Evolutionary conservation across 345 rosid species (phyloP).

Genomic region (Toxicodendron radicans): DNA sequence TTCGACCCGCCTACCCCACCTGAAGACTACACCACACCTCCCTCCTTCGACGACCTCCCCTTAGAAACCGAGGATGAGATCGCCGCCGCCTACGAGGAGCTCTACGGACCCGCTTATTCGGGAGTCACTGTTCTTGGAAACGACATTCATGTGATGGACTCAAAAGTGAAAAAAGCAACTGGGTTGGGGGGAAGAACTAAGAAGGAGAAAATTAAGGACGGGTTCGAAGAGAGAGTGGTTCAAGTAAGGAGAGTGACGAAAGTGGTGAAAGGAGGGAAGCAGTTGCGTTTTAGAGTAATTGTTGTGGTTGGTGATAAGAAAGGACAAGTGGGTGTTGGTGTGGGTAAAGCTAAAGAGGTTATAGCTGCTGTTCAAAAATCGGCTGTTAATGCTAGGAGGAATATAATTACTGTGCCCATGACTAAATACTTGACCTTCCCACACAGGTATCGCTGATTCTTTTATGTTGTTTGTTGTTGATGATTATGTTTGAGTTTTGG

Average conservation of each 20-base stretch:
- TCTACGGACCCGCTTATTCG: constrained; percentile 78
- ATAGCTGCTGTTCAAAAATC: constrained; percentile 80
- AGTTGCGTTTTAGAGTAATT: constrained; percentile 71
- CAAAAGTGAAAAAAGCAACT: constrained; percentile 48
- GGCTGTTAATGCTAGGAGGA: constrained; percentile 72
- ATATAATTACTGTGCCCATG: constrained; percentile 74
- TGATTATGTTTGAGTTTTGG: constrained; percentile 4
- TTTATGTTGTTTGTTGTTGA: background rate
- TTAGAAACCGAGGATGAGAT: constrained; percentile 70
- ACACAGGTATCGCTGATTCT: constrained; percentile 49
- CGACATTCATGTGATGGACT: constrained; percentile 65
- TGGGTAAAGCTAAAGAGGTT: constrained; percentile 85
- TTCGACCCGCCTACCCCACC: constrained; percentile 71
- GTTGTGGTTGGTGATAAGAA: constrained; percentile 87
- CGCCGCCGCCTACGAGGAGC: constrained; percentile 71
- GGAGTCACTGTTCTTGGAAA: constrained; percentile 63
- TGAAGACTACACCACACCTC: constrained; percentile 53
- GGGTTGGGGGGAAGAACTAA: constrained; percentile 50
- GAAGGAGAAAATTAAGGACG: constrained; percentile 67
- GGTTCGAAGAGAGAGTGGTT: constrained; percentile 86
- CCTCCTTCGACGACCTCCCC: constrained; percentile 72
- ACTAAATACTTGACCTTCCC: constrained; percentile 91
- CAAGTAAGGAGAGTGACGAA: constrained; percentile 82
- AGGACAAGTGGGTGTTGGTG: constrained; percentile 85
- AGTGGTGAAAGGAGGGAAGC: constrained; percentile 94